A percentile compares a stretch with the other conserved stretches of the same genome.
Conservation (phyloP, 2,329 filamentous ascomycete genomes). For the Tolypocladium guangdongense region DNA sequence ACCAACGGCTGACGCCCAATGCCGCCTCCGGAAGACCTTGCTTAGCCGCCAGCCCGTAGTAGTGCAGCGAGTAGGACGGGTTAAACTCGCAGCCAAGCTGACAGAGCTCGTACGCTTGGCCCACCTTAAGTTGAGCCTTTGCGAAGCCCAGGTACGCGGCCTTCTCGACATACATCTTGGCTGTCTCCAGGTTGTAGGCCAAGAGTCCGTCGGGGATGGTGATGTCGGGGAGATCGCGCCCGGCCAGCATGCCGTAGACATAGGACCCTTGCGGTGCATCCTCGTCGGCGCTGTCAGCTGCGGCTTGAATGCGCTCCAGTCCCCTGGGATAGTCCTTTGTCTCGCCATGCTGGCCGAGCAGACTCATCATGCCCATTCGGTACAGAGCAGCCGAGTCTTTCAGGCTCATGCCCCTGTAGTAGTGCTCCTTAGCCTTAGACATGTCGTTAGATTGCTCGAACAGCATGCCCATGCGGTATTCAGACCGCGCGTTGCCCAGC, state of each 20-base stretch:
- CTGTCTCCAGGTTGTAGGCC: slow-evolving; percentile 58
- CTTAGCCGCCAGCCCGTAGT: slow-evolving; percentile 84
- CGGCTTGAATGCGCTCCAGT: slow-evolving; percentile 70
- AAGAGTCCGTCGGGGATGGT: slow-evolving; percentile 61
- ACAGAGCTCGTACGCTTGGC: slow-evolving; percentile 87
- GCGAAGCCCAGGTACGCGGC: slow-evolving; percentile 92
- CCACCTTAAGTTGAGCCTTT: slow-evolving; percentile 96
- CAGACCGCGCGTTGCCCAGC: slow-evolving; percentile 74
- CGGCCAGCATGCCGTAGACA: slow-evolving; percentile 88
- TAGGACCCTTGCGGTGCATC: slow-evolving; percentile 96
- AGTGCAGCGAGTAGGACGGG: slow-evolving; percentile 83
- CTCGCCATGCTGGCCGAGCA: slow-evolving; percentile 88
- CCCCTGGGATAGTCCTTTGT: slow-evolving; percentile 68
- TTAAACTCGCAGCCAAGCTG: slow-evolving; percentile 92
- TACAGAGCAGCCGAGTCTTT: slow-evolving; percentile 81
- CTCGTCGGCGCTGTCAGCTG: slow-evolving; percentile 83
- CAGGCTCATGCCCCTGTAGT: slow-evolving; percentile 66
- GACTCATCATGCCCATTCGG: slow-evolving; percentile 92
- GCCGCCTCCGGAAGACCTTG: slow-evolving; percentile 92
- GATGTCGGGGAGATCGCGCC: slow-evolving; percentile 84
- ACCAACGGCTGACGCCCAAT: slow-evolving; percentile 97
- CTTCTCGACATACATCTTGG: slow-evolving; percentile 88
- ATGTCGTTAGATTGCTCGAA: slow-evolving; percentile 93
- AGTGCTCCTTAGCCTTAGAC: slow-evolving; percentile 82
- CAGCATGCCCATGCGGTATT: slow-evolving; percentile 97